Evolutionary conservation across 2,329 filamentous ascomycete genomes (phyloP).

Genomic region (Fusarium ambrosium): DNA sequence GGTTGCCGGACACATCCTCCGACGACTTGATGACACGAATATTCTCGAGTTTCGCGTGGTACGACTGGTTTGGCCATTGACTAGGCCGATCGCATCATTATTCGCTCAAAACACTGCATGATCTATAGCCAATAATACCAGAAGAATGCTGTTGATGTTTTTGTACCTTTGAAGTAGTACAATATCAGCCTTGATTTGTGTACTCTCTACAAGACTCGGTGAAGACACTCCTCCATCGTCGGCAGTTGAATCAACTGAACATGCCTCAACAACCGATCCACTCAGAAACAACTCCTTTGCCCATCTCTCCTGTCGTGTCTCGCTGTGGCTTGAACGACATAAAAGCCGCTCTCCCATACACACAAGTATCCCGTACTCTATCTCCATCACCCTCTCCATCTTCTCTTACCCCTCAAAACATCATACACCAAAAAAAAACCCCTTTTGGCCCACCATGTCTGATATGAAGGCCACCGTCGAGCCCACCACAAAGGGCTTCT

Average conservation of each 20-base stretch:
- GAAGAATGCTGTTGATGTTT: slow-evolving; percentile 1
- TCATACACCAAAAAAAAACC: not conserved
- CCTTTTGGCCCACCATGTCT: slow-evolving; percentile 66
- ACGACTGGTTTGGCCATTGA: not conserved
- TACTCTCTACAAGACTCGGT: slow-evolving; percentile 18
- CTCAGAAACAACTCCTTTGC: not conserved
- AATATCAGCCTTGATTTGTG: not conserved
- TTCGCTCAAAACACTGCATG: slow-evolving; percentile 9
- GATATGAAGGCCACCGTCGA: slow-evolving; percentile 76
- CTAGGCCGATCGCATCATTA: slow-evolving; percentile 23
- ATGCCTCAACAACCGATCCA: slow-evolving; percentile 2
- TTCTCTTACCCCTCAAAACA: slow-evolving; percentile 6
- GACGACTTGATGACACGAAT: slow-evolving; percentile 33
- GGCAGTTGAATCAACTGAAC: slow-evolving; percentile 21
- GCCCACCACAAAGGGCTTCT: slow-evolving; percentile 75
- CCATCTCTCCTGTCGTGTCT: not conserved
- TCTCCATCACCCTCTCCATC: slow-evolving; percentile 17
- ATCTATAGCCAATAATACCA: slow-evolving; percentile 13
- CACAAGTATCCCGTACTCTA: slow-evolving; percentile 7
- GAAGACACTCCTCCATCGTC: slow-evolving; percentile 20
- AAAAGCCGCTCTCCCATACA: slow-evolving; percentile 28
- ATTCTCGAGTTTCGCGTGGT: not conserved
- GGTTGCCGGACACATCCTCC: not conserved
- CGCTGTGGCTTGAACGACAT: slow-evolving; percentile 6
- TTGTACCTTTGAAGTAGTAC: not conserved